phyloP scores from a whole-genome alignment of 306 rosid genomes.

The Trifolium pratense region DNA sequence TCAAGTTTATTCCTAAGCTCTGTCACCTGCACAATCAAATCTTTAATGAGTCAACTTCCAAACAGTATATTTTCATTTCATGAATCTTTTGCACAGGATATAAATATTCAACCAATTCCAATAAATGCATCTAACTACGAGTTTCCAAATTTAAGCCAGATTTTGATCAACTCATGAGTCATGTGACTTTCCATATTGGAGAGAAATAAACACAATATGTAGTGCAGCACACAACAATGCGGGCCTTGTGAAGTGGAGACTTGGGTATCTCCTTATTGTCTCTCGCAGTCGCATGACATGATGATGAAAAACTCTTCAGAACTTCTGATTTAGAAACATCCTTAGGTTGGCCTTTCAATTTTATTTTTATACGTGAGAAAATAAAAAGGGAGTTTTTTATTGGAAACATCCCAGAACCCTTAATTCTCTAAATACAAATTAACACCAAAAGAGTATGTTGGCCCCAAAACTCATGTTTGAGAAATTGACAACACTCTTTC shows the following conservation, averaged over 20 bases:
- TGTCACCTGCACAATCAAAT: constrained; percentile 57
- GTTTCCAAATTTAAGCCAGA: neutral
- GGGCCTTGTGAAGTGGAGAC: neutral
- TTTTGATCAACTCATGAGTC: neutral
- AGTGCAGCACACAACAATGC: neutral
- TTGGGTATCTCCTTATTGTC: neutral
- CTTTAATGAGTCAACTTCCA: constrained; percentile 27
- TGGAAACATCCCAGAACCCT: constrained; percentile 17
- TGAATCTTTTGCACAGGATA: neutral
- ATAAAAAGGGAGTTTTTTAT: neutral
- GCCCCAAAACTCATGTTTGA: neutral
- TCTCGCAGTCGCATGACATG: neutral
- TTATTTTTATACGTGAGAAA: neutral
- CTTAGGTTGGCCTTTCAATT: constrained; percentile 4
- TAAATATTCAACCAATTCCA: constrained; percentile 10
- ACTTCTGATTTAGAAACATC: constrained; percentile 5
- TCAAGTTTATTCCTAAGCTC: constrained; percentile 54
- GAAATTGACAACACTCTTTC: neutral
- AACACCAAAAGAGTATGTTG: neutral
- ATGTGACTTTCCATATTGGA: neutral
- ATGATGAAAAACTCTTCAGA: neutral
- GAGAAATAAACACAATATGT: constrained; percentile 2
- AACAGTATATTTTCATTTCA: neutral
- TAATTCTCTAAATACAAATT: constrained; percentile 16
- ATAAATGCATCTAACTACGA: neutral